Conservation (phyloP, 495 filamentous ascomycete genomes). For the Cudoniella acicularis region DNA sequence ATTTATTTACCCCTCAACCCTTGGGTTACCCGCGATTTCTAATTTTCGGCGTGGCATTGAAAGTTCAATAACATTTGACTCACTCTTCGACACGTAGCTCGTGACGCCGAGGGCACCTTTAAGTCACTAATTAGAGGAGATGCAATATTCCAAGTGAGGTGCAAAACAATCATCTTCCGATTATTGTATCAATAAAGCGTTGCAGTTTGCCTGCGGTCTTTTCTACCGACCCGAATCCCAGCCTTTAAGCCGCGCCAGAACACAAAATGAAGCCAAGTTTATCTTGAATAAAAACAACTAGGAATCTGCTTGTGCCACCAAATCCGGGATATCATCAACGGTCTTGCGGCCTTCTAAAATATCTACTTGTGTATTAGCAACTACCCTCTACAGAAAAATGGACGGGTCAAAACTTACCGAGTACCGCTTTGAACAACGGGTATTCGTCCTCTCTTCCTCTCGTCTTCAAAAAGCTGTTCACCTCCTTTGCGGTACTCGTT, state of each 20-base stretch:
- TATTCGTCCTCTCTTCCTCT: slow-evolving; percentile 76
- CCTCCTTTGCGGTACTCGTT: slow-evolving; percentile 84
- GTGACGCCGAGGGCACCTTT: no score
- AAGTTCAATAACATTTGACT: no score
- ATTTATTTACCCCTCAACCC: no score
- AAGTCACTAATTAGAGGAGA: no score
- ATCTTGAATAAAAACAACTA: not conserved
- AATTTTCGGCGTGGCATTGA: no score
- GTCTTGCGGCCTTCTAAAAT: slow-evolving; percentile 56
- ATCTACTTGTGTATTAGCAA: slow-evolving; percentile 24
- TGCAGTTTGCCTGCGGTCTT: not conserved
- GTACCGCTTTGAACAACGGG: slow-evolving; percentile 85
- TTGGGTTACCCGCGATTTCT: no score
- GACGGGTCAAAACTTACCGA: slow-evolving; percentile 41
- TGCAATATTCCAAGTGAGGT: no score
- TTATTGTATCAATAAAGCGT: not conserved
- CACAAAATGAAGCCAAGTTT: not conserved
- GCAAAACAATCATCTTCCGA: no score
- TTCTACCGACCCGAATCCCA: not conserved
- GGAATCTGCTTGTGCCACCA: slow-evolving; percentile 43
- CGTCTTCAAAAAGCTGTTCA: slow-evolving; percentile 80
- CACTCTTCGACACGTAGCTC: no score
- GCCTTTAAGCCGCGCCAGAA: not conserved
- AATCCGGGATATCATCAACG: slow-evolving; percentile 58
- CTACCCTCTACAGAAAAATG: not conserved